Evolutionary conservation across 2,329 filamentous ascomycete species (phyloP).

Genomic region (Remersonia thermophila): DNA sequence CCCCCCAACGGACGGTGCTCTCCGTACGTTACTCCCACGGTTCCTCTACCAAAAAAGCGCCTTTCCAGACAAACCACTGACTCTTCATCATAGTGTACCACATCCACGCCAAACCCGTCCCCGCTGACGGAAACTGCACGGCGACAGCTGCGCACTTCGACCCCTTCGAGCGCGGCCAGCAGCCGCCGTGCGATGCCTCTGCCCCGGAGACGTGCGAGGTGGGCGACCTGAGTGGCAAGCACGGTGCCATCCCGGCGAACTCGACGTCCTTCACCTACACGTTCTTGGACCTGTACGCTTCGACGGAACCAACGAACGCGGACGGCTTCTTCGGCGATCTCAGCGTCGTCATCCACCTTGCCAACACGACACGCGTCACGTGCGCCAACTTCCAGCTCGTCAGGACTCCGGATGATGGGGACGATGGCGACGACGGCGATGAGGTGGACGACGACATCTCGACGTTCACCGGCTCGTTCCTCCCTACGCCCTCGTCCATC

Average conservation of each 20-base stretch:
- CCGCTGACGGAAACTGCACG: slow-evolving; percentile 58
- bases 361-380: slow-evolving; percentile 50
- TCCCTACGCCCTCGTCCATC: background rate
- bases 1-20: slow-evolving; percentile 22
- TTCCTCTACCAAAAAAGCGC: slow-evolving; percentile 21
- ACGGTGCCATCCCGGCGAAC: slow-evolving; percentile 41
- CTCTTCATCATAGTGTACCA: slow-evolving; percentile 47
- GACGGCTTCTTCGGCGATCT: slow-evolving; percentile 52
- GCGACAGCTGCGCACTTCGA: slow-evolving; percentile 56
- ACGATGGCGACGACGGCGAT: background rate
- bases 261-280: slow-evolving; percentile 34
- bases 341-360: slow-evolving; percentile 51
- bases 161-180: slow-evolving; percentile 53
- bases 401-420: slow-evolving; percentile 6
- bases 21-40: slow-evolving; percentile 28
- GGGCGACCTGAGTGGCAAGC: slow-evolving; percentile 65
- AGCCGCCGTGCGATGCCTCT: slow-evolving; percentile 43
- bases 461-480: background rate
- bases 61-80: slow-evolving; percentile 9
- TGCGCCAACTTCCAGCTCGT: slow-evolving; percentile 48
- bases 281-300: slow-evolving; percentile 47
- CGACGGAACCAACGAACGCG: slow-evolving; percentile 33
- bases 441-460: slow-evolving; percentile 3
- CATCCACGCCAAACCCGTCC: slow-evolving; percentile 54
- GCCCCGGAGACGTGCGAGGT: slow-evolving; percentile 57